These are phyloP conservation scores for Gelatoporia subvermispora DNA, from an alignment of 768 basidiomycete species.

Conservation along the genomic window DNA sequence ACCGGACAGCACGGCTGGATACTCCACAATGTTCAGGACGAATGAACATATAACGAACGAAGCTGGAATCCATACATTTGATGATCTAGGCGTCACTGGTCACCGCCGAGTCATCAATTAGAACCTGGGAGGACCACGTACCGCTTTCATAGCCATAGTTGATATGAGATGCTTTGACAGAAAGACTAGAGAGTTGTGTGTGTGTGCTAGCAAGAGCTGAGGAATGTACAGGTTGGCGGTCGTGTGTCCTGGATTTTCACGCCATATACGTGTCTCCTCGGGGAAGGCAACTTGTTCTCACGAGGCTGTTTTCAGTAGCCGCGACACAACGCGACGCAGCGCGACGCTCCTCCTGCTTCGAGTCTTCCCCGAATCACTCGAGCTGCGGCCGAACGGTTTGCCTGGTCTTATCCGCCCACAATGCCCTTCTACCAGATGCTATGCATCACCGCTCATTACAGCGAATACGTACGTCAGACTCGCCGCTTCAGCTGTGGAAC, in stretches of 20 bases:
- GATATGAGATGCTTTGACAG: not conserved
- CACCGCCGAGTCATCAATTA: not conserved
- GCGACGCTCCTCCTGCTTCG: too few relatives aligned
- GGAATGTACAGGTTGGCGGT: not conserved
- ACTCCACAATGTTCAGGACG: conserved; percentile 22
- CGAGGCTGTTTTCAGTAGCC: not conserved
- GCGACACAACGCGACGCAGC: not conserved
- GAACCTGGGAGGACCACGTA: conserved; percentile 28
- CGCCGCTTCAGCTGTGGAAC: not conserved
- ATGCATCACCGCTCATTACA: conserved; percentile 74
- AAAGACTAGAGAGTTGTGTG: not conserved
- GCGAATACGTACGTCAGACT: conserved; percentile 56
- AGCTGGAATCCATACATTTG: conserved; percentile 28
- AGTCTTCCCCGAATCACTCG: too few relatives aligned
- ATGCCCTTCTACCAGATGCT: conserved; percentile 91
- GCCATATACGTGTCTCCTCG: not conserved
- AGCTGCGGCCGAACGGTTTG: too few relatives aligned
- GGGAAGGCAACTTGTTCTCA: conserved; percentile 12
- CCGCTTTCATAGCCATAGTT: conserved; percentile 73
- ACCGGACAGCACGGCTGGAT: conserved; percentile 81
- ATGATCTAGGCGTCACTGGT: conserved; percentile 22
- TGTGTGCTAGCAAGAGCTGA: not conserved
- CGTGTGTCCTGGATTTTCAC: conserved; percentile 1
- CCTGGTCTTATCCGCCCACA: too few relatives aligned
- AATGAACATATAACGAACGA: conserved; percentile 3